Conservation (phyloP, 257 asterid genomes). For the Solanum pinnatisectum region DNA sequence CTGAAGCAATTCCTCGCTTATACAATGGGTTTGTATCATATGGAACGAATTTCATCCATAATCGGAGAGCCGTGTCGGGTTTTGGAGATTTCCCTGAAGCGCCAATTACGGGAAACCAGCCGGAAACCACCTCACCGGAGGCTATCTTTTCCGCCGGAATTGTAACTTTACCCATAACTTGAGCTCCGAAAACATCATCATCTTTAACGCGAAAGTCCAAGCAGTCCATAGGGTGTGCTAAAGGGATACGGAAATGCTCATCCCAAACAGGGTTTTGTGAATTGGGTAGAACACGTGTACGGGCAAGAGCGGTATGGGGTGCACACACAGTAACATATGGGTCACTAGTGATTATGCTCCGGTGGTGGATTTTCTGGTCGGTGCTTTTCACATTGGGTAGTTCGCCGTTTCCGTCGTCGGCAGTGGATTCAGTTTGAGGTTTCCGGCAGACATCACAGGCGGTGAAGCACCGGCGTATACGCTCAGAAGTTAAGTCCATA, state of each 20-base stretch:
- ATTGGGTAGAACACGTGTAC: constrained; percentile 74
- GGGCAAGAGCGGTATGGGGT: constrained; percentile 71
- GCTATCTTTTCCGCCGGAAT: constrained; percentile 42
- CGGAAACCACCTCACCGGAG: constrained; percentile 33
- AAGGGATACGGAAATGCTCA: constrained; percentile 44
- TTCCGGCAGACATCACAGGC: constrained; percentile 41
- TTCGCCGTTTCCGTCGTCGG: constrained; percentile 4
- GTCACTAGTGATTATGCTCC: constrained; percentile 67
- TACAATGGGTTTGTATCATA: constrained; percentile 44
- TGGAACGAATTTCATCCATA: constrained; percentile 48
- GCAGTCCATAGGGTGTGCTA: constrained; percentile 50
- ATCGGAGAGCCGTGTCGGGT: constrained; percentile 35
- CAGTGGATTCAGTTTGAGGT: not conserved
- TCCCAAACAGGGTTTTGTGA: constrained; percentile 69
- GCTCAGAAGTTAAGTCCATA: constrained; percentile 69
- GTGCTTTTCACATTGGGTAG: not conserved
- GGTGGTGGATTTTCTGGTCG: constrained; percentile 46
- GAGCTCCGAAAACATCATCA: constrained; percentile 70
- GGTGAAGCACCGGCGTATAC: constrained; percentile 55
- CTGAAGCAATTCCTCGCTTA: constrained; percentile 66
- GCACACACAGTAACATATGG: constrained; percentile 70
- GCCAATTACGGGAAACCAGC: constrained; percentile 34
- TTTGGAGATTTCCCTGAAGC: constrained; percentile 50
- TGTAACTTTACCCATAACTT: constrained; percentile 46
- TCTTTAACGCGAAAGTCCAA: constrained; percentile 71